phyloP scores from a whole-genome alignment of 305 asterid species.

The Ajuga reptans region DNA sequence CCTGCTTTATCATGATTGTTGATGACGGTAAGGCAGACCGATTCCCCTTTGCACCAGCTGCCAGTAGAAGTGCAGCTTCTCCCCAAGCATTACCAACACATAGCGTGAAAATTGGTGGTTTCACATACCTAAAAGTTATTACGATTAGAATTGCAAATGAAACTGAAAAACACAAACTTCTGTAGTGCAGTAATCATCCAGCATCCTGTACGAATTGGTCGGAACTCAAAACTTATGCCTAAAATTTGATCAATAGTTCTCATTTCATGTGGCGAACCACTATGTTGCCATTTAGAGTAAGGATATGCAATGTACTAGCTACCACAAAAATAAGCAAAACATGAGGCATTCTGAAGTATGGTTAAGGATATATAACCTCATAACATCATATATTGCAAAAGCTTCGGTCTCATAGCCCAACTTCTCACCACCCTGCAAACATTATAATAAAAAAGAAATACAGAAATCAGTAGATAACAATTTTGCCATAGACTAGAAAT shows the following conservation, averaged over 20 bases:
- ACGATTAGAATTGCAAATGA: constrained; percentile 13
- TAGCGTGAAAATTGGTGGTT: constrained; percentile 79
- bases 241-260: neutral
- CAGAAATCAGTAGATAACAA: neutral
- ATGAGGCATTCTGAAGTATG: neutral
- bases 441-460: constrained; percentile 1
- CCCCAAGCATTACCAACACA: constrained; percentile 99
- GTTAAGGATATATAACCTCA: constrained; percentile 47
- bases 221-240: neutral
- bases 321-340: neutral
- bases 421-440: constrained; percentile 73
- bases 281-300: neutral
- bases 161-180: constrained; percentile 4
- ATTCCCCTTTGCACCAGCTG: constrained; percentile 93
- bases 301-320: neutral
- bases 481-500: neutral
- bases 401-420: constrained; percentile 93
- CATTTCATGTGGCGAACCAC: neutral
- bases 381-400: constrained; percentile 82
- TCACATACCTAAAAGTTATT: constrained; percentile 50
- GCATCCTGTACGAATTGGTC: neutral
- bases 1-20: constrained; percentile 95
- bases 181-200: neutral
- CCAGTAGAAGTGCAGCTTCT: constrained; percentile 93
- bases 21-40: constrained; percentile 95